These are phyloP conservation scores for Cunninghamia lanceolata DNA, from an alignment of 75 land plant species.

Conservation along the genomic window DNA sequence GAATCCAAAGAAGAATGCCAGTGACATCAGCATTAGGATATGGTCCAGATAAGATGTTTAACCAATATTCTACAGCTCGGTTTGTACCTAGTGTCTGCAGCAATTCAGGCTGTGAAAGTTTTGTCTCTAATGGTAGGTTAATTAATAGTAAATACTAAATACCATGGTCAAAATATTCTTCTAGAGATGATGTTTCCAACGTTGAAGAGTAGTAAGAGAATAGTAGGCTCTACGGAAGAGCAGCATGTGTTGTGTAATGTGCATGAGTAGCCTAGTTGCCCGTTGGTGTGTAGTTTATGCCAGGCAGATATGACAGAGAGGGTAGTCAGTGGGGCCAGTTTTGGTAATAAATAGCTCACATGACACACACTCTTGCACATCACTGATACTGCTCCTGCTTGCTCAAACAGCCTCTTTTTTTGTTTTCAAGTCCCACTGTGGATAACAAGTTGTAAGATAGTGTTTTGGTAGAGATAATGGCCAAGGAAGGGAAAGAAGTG, in stretches of 20 bases:
- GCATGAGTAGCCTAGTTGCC: not conserved
- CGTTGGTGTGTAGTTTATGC: not conserved
- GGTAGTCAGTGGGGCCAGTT: not conserved
- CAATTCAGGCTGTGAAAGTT: not conserved
- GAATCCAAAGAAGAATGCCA: not conserved
- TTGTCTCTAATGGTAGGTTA: too few relatives aligned
- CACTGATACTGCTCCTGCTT: not conserved
- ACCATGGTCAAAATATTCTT: not conserved
- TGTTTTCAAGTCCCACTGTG: not conserved
- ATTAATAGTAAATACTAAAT: too few relatives aligned
- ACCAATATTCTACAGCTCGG: too few relatives aligned
- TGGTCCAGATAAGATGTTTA: not conserved
- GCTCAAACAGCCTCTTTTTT: too few relatives aligned
- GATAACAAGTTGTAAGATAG: not conserved
- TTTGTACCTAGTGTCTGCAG: too few relatives aligned
- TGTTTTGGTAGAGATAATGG: constrained; percentile 1
- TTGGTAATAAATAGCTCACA: constrained; percentile 6
- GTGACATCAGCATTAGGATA: not conserved
- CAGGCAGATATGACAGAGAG: constrained; percentile 5
- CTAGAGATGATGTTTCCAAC: not conserved
- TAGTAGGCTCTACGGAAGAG: not conserved
- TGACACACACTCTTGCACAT: not conserved
- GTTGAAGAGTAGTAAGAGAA: not conserved
- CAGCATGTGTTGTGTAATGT: not conserved
- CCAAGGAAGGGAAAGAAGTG: constrained; percentile 22